These are phyloP conservation scores for Pyricularia sp. DNA, from an alignment of 2,329 filamentous ascomycete species.

Conservation along the genomic window DNA sequence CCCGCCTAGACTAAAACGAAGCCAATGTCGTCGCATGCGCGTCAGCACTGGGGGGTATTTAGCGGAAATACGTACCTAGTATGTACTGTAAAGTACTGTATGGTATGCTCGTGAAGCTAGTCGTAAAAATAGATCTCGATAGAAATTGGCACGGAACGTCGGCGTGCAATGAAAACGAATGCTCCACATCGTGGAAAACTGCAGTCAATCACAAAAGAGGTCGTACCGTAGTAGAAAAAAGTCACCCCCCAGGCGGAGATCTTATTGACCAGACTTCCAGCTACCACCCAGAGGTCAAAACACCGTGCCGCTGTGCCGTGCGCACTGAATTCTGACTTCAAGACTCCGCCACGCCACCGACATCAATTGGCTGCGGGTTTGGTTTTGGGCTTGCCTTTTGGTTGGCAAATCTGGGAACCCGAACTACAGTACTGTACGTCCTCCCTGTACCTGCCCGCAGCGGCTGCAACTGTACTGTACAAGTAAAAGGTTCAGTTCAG, in stretches of 20 bases:
- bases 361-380: not conserved
- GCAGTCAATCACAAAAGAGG: not conserved
- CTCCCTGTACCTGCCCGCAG: not conserved
- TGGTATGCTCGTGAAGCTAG: not conserved
- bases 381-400: not conserved
- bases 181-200: not conserved
- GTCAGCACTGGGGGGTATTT: too few species aligned
- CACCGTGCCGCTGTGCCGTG: not conserved
- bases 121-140: not conserved
- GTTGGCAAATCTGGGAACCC: not conserved
- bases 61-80: not conserved
- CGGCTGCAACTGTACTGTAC: not conserved
- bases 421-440: not conserved
- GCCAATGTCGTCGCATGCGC: not conserved
- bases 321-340: not conserved
- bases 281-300: not conserved
- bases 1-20: not conserved
- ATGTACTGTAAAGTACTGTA: not conserved
- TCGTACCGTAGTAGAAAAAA: not conserved
- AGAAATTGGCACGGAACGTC: not conserved
- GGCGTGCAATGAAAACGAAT: not conserved
- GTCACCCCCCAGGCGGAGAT: not conserved
- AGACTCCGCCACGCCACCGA: not conserved
- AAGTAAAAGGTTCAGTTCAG: too few species aligned
- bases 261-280: not conserved